Conservation (phyloP, 805 yeast genomes). For the Lachancea thermotolerans region DNA sequence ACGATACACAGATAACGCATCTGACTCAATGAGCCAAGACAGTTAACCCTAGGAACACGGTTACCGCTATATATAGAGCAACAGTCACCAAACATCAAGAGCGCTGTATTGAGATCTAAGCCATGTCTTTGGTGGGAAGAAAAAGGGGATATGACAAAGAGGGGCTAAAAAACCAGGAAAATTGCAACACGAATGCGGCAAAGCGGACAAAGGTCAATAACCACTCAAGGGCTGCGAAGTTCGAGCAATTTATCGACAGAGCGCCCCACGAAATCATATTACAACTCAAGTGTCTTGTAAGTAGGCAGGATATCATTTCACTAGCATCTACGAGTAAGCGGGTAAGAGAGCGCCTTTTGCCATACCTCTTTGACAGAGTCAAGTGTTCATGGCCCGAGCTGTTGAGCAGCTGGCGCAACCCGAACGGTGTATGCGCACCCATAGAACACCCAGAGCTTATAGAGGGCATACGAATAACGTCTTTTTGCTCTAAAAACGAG, state of each 20-base stretch:
- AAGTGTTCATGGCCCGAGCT: slow-evolving; percentile 14
- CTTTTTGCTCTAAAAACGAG: slow-evolving; percentile 28
- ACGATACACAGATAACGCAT: no score
- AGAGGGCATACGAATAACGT: slow-evolving; percentile 24
- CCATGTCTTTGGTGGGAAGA: background rate
- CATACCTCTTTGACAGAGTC: slow-evolving; percentile 12
- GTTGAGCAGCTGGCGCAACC: slow-evolving; percentile 10
- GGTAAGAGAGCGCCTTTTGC: slow-evolving; percentile 10
- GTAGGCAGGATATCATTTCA: slow-evolving; percentile 13
- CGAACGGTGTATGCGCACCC: slow-evolving; percentile 3
- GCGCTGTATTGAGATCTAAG: background rate
- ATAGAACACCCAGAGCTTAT: slow-evolving; percentile 11
- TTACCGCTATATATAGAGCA: no score
- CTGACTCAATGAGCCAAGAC: background rate
- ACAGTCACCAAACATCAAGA: no score
- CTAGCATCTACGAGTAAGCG: slow-evolving; percentile 9
- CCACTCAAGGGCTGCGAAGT: background rate
- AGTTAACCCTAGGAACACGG: background rate
- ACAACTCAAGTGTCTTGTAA: slow-evolving; percentile 5
- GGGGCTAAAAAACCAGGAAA: background rate
- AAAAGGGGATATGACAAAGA: background rate
- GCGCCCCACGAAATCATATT: slow-evolving; percentile 16
- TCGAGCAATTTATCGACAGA: slow-evolving; percentile 7
- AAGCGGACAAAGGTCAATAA: background rate
- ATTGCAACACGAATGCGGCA: background rate